These are phyloP conservation scores for Lasiosphaeria hispida DNA, from an alignment of 495 filamentous ascomycete genomes.

Conservation along the genomic window DNA sequence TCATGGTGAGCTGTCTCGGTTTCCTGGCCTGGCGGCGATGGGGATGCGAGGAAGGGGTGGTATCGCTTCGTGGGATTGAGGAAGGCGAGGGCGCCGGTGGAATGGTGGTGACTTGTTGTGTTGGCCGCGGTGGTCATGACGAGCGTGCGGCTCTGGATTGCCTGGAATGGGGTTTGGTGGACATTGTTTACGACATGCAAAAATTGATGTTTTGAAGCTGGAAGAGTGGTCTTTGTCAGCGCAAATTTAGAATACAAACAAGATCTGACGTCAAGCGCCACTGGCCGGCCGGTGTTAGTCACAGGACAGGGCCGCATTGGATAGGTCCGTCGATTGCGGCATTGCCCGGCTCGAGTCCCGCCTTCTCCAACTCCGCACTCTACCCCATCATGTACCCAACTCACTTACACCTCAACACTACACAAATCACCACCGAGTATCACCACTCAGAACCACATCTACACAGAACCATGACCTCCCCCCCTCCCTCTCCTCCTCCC, in stretches of 20 bases:
- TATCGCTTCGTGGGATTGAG: conserved; percentile 28
- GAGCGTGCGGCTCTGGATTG: background rate
- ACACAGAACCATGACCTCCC: background rate
- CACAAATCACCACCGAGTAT: no score
- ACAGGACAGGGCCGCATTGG: no score
- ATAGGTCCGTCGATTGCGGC: no score
- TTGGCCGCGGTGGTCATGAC: background rate
- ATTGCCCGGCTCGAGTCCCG: no score
- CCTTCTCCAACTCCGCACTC: no score
- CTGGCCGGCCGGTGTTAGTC: no score
- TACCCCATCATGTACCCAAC: no score
- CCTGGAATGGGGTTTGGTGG: background rate
- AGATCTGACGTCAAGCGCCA: no score
- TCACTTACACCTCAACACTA: no score
- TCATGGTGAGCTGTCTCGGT: background rate
- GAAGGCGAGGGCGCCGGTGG: conserved; percentile 21
- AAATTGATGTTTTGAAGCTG: no score
- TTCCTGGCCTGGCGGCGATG: background rate
- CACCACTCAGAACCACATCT: background rate
- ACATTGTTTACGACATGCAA: background rate
- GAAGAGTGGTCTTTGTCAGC: no score
- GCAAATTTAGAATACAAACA: no score
- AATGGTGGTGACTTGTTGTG: background rate
- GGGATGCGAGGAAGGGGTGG: conserved; percentile 4
- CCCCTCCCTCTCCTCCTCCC: background rate